phyloP scores from a whole-genome alignment of 768 basidiomycete genomes.

The Phylloporus arenicola region DNA sequence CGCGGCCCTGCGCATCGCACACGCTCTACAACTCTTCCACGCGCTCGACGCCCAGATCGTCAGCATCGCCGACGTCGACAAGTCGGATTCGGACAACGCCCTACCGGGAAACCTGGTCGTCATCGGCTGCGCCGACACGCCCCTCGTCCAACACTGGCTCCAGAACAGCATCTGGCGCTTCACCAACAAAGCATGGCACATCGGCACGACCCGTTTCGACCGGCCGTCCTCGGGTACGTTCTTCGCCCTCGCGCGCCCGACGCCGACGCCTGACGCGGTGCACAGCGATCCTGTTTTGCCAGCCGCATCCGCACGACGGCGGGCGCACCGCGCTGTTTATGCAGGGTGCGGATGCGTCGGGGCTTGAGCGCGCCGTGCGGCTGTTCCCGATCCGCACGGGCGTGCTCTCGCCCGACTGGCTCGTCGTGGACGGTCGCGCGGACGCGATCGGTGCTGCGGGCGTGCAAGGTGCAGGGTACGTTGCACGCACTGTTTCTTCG shows the following conservation, averaged over 20 bases:
- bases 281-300: slow-evolving; percentile 55
- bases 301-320: slow-evolving; percentile 30
- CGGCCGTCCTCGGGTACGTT: slow-evolving; percentile 20
- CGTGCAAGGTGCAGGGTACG: slow-evolving; percentile 71
- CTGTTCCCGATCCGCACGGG: slow-evolving; percentile 87
- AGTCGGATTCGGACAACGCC: neutral
- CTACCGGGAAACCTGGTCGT: slow-evolving; percentile 51
- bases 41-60: slow-evolving; percentile 63
- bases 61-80: slow-evolving; percentile 32
- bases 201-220: slow-evolving; percentile 12
- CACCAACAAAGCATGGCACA: slow-evolving; percentile 17
- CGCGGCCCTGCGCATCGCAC: slow-evolving; percentile 60
- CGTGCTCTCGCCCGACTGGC: slow-evolving; percentile 71
- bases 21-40: slow-evolving; percentile 64
- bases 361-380: slow-evolving; percentile 62
- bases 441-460: slow-evolving; percentile 68
- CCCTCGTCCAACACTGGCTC: slow-evolving; percentile 32
- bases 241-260: neutral
- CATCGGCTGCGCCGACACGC: slow-evolving; percentile 41
- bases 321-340: slow-evolving; percentile 48
- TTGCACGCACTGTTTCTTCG: neutral
- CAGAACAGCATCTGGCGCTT: slow-evolving; percentile 15
- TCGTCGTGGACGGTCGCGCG: slow-evolving; percentile 50
- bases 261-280: neutral
- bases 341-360: slow-evolving; percentile 47